Base-by-base conservation (phyloP, 495 filamentous ascomycete species). In the Talaromyces liani region DNA sequence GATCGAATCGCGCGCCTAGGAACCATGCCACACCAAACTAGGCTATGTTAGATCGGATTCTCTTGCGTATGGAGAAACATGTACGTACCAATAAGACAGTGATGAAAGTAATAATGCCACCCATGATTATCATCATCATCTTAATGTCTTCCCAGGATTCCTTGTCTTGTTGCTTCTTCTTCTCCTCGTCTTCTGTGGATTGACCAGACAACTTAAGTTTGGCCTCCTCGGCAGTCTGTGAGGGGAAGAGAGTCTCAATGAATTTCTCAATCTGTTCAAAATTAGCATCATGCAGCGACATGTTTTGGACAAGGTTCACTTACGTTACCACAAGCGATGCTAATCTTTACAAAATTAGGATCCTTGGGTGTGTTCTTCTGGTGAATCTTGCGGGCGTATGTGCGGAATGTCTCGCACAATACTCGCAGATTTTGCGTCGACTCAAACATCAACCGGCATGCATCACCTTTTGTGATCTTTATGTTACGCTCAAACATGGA, bases 381-480 rank as follows among this genome's bases (percentile, higher is more conserved):
- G 77, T 92, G 90, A 71, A 98, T 97, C 71, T 83, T 84, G 66
- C 91, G 86, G 6, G 84, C 79, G 71, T 93, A 93, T 41, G 72
- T 75, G 67, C 85, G 83, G 80, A 98, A 97, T 36, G 89, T 82
- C 0, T 90, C 86, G 70, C 89, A 96, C 16, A 96, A 81, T 5
- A 88, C 76, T 31, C 81, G 81, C 36, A 98, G 79, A 69, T 97
- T 98, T 69, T 96, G 92, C 8, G 92, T 93, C 10, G 91, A 95
- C 66, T 96, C 85, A 62, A 87, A 80, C 95, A 98, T 97, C 65
- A 97, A 77, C 54, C 87, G 79, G 73, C 94, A 98, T 22, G 94
- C 93, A 66, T 93, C 85, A 22, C 94, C 94, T 79, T 97, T 97
- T 60, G 90, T 93, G 72, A 98, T 97, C 79, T 98, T 98, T 78